Evolutionary conservation across 441 rosid genomes (phyloP), one percentile per base, ranked within the genome.

Genomic region (Isatis lusitanica): DNA sequence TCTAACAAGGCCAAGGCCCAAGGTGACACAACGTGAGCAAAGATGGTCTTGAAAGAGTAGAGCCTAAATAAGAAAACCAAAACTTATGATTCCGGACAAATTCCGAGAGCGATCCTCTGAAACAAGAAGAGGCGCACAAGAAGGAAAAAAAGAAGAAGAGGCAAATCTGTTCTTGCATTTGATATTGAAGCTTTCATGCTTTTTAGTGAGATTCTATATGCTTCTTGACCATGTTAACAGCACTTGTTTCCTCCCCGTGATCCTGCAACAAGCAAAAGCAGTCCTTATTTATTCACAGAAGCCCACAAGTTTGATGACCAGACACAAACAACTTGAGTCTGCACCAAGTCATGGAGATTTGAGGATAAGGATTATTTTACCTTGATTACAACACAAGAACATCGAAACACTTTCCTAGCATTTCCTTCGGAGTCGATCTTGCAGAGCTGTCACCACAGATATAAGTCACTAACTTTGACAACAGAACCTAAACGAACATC

Each of bases 401-500:
- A 74, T 4, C 82, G 79, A 39, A 79, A 79, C 7, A 79, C 82
- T 24, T 79, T 79, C 70, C 74, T 67, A 13, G 77, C 77, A 38
- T 78, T 78, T 5, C 77, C 81, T 64, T 73, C 74, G 0, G 75
- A 72, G 35, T 79, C 83, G 5, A 79, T 75, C 77, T 79, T 75
- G 43, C 83, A 79, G 40, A 79, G 56, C 82, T 79, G 39, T 3
- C 36, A 18, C 26, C 5, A 31, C 3, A 18, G 6, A 13, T 40
- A 40, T 40, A 40, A 40, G 47, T 15, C 16, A 42, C 17, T 42
- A 13, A 21, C 15, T 12, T 11, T 11, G 13, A 42, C 16, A 42
- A 5, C 11, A 42, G 16, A 40, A 11, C 13, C 5, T 3, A 11
- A 12, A 11, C 2, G n/a, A 39, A 11, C 43, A 42, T 13, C 5